Evolutionary conservation across 352 stramenopile genomes (phyloP), one percentile per base, ranked within the genome.

Genomic region (Globisporangium splendens): DNA sequence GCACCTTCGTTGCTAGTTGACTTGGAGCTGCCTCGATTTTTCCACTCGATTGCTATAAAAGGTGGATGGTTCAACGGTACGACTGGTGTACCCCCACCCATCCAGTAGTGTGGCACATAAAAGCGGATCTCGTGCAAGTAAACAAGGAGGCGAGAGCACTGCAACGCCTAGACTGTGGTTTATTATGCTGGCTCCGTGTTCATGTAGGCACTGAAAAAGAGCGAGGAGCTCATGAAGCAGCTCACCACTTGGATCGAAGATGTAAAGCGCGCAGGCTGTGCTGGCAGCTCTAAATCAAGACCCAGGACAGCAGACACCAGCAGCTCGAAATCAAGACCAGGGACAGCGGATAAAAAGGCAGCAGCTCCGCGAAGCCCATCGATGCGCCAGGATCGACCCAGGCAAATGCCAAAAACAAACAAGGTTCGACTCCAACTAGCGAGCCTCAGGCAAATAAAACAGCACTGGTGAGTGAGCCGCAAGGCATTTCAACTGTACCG

Each of bases 1-100:
- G 47, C 74, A 11, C 79, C 83, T 5, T 87, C 82, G 1, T 35
- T 90, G 2, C 67, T 86, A 10, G 66, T 95, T 8, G 85, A 95
- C 55, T 71, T 95, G 2, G 82, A 89, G 53, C 68, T 88, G 20
- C 79, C 83, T 11, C 72, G 79, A 7, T 79, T 83, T 52, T 73
- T 95, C 14, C 66, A 89, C 21, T 80, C 83, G 1, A 24, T 95
- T 28, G 58, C 42, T 22, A 66, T 93, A n/a, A 76, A 77, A 38
- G 84, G 85, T 46, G 82, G 80, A 12, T 75, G 72, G 14, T 31
- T 83, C 35, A 65, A 59, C 2, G 59, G 52, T 24, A 59, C 41
- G 7, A 53, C 3, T 18, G 47, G 31, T 4, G 17, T 64, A 5
- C 43, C 58, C n/a, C 2, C 65, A 72, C 54, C 24, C 53, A 2